Percentiles rank a stretch among this genome's conserved stretches.
These are phyloP conservation scores for Zychaea mexicana DNA, from an alignment of 371 early-diverging fungal genomes.

Conservation along the genomic window DNA sequence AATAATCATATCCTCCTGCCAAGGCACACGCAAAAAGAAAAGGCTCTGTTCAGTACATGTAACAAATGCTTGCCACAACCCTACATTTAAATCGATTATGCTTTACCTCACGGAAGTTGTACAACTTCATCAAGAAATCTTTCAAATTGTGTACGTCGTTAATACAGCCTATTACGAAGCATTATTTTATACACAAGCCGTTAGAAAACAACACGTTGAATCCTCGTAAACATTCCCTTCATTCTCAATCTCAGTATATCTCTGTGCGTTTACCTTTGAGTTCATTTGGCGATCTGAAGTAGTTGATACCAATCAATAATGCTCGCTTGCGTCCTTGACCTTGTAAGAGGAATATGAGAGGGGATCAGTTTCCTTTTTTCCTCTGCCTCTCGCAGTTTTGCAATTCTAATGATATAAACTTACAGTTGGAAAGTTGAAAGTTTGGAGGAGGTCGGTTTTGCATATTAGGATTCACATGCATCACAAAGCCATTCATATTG, in stretches of 20 bases:
- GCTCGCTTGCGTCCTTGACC: background rate
- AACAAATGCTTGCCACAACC: background rate
- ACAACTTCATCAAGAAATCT: conserved; percentile 64
- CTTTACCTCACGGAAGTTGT: conserved; percentile 61
- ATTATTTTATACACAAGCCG: background rate
- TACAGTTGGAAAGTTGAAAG: conserved; percentile 75
- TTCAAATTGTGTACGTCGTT: conserved; percentile 91
- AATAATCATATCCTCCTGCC: conserved; percentile 67
- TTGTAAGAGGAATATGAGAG: too few relatives aligned
- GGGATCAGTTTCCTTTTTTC: too few relatives aligned
- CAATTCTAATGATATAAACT: conserved; percentile 5
- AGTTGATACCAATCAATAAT: background rate
- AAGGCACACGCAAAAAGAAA: background rate
- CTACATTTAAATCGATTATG: background rate
- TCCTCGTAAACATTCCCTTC: conserved; percentile 55
- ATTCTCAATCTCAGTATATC: conserved; percentile 68
- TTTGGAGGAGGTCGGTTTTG: conserved; percentile 28
- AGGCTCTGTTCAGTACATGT: background rate
- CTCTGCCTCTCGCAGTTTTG: too few relatives aligned
- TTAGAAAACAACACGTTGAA: background rate
- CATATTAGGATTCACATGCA: conserved; percentile 37
- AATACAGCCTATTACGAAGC: conserved; percentile 69
- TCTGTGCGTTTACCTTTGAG: conserved; percentile 67
- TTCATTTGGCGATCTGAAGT: conserved; percentile 8
- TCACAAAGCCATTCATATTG: background rate